Evolutionary conservation across 2,329 filamentous ascomycete genomes (phyloP), one percentile per base, ranked within the genome.

Genomic region (Phyllosticta capitalensis): DNA sequence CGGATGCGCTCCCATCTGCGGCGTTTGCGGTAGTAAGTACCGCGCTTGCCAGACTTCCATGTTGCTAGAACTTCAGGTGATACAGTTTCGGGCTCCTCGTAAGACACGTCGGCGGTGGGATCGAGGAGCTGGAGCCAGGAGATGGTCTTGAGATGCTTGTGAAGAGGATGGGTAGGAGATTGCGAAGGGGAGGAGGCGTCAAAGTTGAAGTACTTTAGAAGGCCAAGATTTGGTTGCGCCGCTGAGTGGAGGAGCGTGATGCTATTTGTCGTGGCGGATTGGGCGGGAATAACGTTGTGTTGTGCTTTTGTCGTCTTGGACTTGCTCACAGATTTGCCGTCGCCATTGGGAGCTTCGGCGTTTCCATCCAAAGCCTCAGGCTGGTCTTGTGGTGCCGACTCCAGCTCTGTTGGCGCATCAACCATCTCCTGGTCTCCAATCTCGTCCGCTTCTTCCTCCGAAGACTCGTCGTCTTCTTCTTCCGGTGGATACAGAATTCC

Each of bases 61-160:
- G 80, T 75, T 0, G 82, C 77, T 1, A 97, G 77, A 22, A 82
- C 80, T 17, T 85, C 82, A 0, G 84, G 77, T 0, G 84, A 67
- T 1, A 86, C 77, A 0, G 75, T 69, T 0, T 83, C 78, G 0
- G 90, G 87, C 57, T 86, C 81, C 24, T 82, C 80, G 73, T 95
- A 96, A 3, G 87, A 83, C 0, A 82, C 80, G 71, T 97, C 94
- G 28, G 84, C 77, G 38, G 83, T 76, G 0, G 94, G 94, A 22
- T 88, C 81, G 17, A 96, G 76, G 5, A 99, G 83, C 73, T 97
- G 92, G 1, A 99, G 82, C 92, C 92, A 99, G 26, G 90, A 92
- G 28, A 97, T 78, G 5, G 87, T 84, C 67, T 92, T 87, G 56
- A 99, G 83, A 69, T 94, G 87, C 17, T 83, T 86, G 72, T 87